Base-by-base conservation (phyloP, 2,329 filamentous ascomycete species). In the Fusarium tricinctum region DNA sequence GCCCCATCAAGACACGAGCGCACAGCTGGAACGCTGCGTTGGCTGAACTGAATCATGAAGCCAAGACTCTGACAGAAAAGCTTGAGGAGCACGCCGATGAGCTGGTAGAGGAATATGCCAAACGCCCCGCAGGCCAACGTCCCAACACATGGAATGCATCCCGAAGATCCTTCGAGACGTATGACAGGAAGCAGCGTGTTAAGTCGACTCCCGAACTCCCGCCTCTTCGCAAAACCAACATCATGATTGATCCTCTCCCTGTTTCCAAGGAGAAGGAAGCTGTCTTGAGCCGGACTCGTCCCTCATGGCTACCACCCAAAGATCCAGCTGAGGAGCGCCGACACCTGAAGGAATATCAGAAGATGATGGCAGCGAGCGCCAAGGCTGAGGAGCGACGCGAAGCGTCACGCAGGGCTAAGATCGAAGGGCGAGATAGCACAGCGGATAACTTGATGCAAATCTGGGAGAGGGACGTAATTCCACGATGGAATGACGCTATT, bases 301-400 rank as follows among this genome's bases (percentile, higher is more conserved):
- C 92, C 1, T 94, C 91, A 2, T 96, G 93, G 93, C 82, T 96
- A 4, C 92, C 93, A 1, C 92, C 92, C 2, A 96, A 96, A 80
- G 90, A 96, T 69, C 94, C 93, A 3, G 92, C 92, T 54, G 96
- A 99, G 78, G 96, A 99, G 81, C 92, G 88, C 77, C 91, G 90
- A 70, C 96, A 99, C 78, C 77, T 99, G 69, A 94, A 88, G 74
- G 89, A 96, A 76, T 96, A 94, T 76, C 90, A 94, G 79, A 89
- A 86, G 77, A 94, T 96, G 91, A 92, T 95, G 90, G 85, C 84
- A 0, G 82, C 82, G 44, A 89, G 88, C 69, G 78, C 82, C 51
- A 87, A 88, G 73, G 85, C 87, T 0, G 88, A 90, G 32, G 85
- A 86, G 59, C 85, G 85, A 73, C 87, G 81, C 68, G 87, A 90